Base-by-base conservation (phyloP, 208 protist genomes). In the Cochliopodium minus region DNA sequence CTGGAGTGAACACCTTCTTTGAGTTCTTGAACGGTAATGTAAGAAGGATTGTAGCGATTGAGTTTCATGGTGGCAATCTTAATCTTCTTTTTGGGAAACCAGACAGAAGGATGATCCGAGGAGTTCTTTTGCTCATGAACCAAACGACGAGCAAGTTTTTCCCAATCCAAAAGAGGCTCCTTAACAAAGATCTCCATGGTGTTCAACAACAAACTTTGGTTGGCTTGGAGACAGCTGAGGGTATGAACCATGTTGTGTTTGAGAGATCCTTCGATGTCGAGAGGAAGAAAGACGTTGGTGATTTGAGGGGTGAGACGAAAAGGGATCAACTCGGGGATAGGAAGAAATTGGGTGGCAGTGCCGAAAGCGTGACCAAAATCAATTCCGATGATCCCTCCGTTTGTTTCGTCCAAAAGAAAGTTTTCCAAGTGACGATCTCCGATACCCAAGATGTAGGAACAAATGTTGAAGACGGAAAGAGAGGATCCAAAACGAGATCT, bases 341-440 rank as follows among this genome's bases (percentile, higher is more conserved):
- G 74, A 26, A 89, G 71, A 15, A 64, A 53, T 35, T 76, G 59
- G 34, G 84, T 86, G 6, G 84, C 85, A 3, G 71, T 68, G 11
- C 86, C 88, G 65, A 95, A 93, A 2, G 85, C 79, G 70, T 86
- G 79, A 3, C 87, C 89, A 69, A 93, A 93, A 65, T 93, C 86
- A 47, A 95, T 95, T 47, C 72, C 74, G 23, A 95, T 69, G 4
- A 91, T 22, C 3, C 56, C 54, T n/a, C 85, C 85, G 26, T 57
- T 75, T 9, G 29, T 17, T 26, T 49, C 43, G 54, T 83, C 73
- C 1, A 92, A 36, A 25, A 95, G 57, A 32, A 84, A 82, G 72
- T 92, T 92, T 56, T 75, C 70, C 49, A 92, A 52, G 69, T 95
- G 88, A 10, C 88, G 67, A 71, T 94, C 86, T 32, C 88, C 88